These are phyloP conservation scores for Aphanomyces astaci DNA, from an alignment of 352 stramenopile species.

Conservation along the genomic window DNA sequence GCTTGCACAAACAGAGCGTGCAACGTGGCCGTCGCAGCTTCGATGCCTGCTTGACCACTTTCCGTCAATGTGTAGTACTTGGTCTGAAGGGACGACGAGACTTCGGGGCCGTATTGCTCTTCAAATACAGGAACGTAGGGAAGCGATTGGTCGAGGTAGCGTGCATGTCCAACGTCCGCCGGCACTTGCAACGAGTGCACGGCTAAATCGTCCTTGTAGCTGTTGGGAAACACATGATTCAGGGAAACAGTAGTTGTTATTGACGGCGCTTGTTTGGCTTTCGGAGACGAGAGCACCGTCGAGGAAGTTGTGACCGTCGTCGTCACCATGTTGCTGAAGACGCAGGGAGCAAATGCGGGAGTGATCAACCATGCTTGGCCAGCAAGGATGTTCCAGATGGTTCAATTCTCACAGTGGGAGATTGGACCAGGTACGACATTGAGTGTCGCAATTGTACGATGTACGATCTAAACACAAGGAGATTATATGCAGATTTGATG, in stretches of 20 bases:
- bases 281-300: no score
- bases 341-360: no score
- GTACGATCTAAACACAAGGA: no score
- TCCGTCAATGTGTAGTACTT: constrained; percentile 23
- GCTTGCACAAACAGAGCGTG: constrained; percentile 16
- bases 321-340: no score
- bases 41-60: constrained; percentile 17
- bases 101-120: constrained; percentile 14
- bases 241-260: neutral
- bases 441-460: no score
- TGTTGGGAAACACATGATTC: constrained; percentile 2
- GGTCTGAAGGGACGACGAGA: neutral
- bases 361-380: no score
- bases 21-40: constrained; percentile 6
- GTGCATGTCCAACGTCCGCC: neutral
- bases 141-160: constrained; percentile 11
- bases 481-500: no score
- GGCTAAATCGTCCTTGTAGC: constrained; percentile 8
- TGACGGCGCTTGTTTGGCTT: no score
- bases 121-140: constrained; percentile 16
- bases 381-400: no score
- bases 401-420: no score
- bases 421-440: no score
- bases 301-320: no score
- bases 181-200: neutral